Conservation (phyloP, 2,329 filamentous ascomycete genomes). For the Penicillium sp. region DNA sequence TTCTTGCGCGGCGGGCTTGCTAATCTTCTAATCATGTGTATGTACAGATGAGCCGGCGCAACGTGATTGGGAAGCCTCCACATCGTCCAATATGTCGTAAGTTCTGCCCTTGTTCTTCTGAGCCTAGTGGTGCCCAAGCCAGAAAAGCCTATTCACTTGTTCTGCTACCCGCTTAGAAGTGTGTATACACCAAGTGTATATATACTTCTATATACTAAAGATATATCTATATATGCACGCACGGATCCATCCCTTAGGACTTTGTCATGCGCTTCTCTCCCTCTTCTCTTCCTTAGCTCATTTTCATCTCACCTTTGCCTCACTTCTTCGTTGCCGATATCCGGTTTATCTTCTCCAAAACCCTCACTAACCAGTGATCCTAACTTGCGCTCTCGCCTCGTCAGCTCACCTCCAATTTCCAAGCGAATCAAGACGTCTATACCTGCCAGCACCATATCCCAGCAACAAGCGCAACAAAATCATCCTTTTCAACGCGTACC, state of each 20-base stretch:
- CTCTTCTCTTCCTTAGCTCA: constrained; percentile 5
- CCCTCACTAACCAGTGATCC: constrained; percentile 12
- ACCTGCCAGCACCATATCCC: constrained; percentile 40
- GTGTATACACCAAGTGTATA: constrained; percentile 10
- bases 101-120: constrained; percentile 31
- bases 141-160: constrained; percentile 8
- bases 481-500: constrained; percentile 41
- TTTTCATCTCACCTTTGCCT: constrained; percentile 16
- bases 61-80: constrained; percentile 40
- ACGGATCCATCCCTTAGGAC: constrained; percentile 1
- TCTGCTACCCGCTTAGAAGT: not conserved
- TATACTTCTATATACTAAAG: constrained; percentile 13
- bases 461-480: constrained; percentile 29
- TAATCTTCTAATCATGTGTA: constrained; percentile 43
- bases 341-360: constrained; percentile 1
- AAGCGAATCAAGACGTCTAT: constrained; percentile 49
- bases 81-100: constrained; percentile 48
- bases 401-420: constrained; percentile 47
- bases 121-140: constrained; percentile 14
- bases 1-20: constrained; percentile 40
- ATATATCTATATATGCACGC: constrained; percentile 7
- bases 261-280: not conserved
- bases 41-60: constrained; percentile 45
- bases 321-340: constrained; percentile 7
- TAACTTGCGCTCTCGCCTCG: constrained; percentile 14